Conservation (phyloP, 2,329 filamentous ascomycete species). For the Mycosphaerella sp. region DNA sequence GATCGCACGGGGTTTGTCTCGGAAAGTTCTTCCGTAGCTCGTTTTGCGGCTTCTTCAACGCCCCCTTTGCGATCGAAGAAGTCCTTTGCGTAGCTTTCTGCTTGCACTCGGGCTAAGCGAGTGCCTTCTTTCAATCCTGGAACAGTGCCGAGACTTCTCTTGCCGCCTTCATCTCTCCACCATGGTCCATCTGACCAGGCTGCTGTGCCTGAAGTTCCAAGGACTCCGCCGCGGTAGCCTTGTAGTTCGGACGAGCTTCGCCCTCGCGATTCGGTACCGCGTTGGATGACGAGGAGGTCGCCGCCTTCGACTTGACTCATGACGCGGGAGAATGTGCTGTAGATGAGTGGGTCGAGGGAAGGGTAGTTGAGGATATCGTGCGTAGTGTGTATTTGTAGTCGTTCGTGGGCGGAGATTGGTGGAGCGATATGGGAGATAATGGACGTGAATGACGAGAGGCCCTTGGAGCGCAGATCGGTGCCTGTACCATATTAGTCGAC, state of each 20-base stretch:
- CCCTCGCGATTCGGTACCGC: slow-evolving; percentile 75
- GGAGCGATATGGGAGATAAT: slow-evolving; percentile 92
- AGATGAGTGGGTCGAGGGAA: slow-evolving; percentile 85
- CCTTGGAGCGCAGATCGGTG: slow-evolving; percentile 77
- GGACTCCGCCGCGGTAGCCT: slow-evolving; percentile 46
- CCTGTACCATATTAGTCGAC: slow-evolving; percentile 48
- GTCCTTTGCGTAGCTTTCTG: slow-evolving; percentile 79
- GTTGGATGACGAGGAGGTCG: slow-evolving; percentile 88
- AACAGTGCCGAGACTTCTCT: slow-evolving; percentile 72
- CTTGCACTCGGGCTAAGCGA: slow-evolving; percentile 82
- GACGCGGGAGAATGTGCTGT: slow-evolving; percentile 84
- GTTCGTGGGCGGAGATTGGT: slow-evolving; percentile 93
- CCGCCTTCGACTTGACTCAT: slow-evolving; percentile 99
- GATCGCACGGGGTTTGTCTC: slow-evolving; percentile 85
- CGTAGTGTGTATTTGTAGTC: slow-evolving; percentile 93
- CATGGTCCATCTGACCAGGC: slow-evolving; percentile 94
- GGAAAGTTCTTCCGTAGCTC: slow-evolving; percentile 70
- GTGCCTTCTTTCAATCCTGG: slow-evolving; percentile 79
- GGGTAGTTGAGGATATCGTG: slow-evolving; percentile 95
- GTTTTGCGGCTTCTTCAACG: slow-evolving; percentile 69
- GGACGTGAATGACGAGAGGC: slow-evolving; percentile 89
- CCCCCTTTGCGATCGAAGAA: slow-evolving; percentile 76
- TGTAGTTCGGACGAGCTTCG: slow-evolving; percentile 51
- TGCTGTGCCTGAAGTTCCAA: slow-evolving; percentile 39
- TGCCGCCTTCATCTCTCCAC: slow-evolving; percentile 65